phyloP scores from a whole-genome alignment of 345 rosid genomes.

The Syzygium grande region DNA sequence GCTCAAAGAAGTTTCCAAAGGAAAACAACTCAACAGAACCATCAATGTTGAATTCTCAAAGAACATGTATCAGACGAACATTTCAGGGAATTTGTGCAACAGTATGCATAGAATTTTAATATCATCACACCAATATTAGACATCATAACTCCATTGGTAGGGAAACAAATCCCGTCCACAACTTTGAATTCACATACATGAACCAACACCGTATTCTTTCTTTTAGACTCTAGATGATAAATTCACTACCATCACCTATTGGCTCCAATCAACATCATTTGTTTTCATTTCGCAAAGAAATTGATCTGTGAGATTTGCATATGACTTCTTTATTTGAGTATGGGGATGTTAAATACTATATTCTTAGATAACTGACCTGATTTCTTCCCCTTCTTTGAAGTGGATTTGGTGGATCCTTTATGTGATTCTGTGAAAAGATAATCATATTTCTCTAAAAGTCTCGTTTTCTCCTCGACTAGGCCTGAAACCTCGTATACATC shows the following conservation, averaged over 20 bases:
- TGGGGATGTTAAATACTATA: not conserved
- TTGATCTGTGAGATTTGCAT: not conserved
- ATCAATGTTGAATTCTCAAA: not conserved
- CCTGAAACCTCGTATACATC: slow-evolving; percentile 74
- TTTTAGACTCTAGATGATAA: not conserved
- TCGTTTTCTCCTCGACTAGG: slow-evolving; percentile 55
- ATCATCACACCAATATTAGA: not conserved
- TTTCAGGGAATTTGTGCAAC: not conserved
- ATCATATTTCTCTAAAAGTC: slow-evolving; percentile 50
- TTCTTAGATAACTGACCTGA: slow-evolving; percentile 14
- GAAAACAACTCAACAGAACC: not conserved
- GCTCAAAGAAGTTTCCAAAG: not conserved
- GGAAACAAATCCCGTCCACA: not conserved
- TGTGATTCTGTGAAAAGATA: slow-evolving; percentile 27
- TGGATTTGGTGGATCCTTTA: slow-evolving; percentile 6
- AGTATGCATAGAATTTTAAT: not conserved
- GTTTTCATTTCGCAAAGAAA: not conserved
- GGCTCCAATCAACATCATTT: not conserved
- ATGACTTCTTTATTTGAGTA: not conserved
- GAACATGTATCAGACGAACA: not conserved
- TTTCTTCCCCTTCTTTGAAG: slow-evolving; percentile 31
- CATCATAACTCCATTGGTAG: not conserved
- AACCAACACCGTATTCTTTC: not conserved
- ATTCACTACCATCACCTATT: not conserved
- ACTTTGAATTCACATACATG: not conserved